Evolutionary conservation across 768 basidiomycete genomes (phyloP), one percentile per base, ranked within the genome.

Genomic region (Amanita jacksonii): DNA sequence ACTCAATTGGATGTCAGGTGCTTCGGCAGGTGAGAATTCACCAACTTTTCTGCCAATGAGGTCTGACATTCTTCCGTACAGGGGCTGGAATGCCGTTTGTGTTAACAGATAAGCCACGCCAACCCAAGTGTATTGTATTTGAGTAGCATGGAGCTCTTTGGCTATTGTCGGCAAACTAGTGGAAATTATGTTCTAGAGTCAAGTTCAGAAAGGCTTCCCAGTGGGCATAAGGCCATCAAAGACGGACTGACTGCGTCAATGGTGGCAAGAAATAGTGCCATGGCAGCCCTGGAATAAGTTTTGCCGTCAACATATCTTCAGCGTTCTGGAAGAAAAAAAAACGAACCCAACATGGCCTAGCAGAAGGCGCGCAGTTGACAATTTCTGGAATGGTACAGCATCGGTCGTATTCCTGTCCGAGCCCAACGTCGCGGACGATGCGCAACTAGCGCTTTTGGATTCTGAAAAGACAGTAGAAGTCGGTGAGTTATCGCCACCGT

Each of bases 101-200:
- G 86, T 86, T 46, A 90, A 72, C 74, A 90, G 76, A 54, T 91
- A 91, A 12, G 84, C 72, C 24, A 87, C 81, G 13, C 79, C 83
- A 39, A 91, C 83, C 88, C 88, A 91, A 18, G 81, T 85, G 55
- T 89, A 91, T 55, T 88, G 77, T 41, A 65, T 72, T 45, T 78
- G 72, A 24, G 81, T 74, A 13, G 84, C 85, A 22, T 66, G 50
- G 24, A 91, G 70, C 32, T 86, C 74, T 47, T 72, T 76, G 12
- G 79, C 69, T 49, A 91, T 90, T 15, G 86, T 88, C 12, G 88
- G 89, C 43, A 91, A 62, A 54, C 77, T 78, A 13, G 88, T 91
- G 27, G 88, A 90, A 25, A 91, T 83, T 50, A 90, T 82, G 8
- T 70, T 73, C 74, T 76, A 46, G 7, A 42, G 31, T 19, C 41